phyloP scores from a whole-genome alignment of 169 alveolate genomes.

The Toxoplasma gondii region DNA sequence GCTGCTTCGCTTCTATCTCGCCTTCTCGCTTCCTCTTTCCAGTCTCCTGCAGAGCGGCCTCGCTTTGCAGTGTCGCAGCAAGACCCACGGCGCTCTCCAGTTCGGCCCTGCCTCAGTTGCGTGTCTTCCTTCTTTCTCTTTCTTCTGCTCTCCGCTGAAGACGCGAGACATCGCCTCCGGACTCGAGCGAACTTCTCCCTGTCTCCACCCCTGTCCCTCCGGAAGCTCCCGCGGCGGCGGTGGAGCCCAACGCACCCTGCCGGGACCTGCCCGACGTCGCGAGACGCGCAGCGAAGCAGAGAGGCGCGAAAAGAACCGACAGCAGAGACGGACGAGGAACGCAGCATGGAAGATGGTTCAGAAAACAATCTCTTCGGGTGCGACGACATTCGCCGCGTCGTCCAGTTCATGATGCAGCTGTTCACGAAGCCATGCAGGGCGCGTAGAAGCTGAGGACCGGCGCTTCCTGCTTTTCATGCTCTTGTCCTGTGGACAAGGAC shows the following conservation, averaged over 20 bases:
- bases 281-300: not conserved
- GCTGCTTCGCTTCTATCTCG: not conserved
- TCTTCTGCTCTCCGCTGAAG: not conserved
- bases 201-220: not conserved
- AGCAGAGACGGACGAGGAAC: not conserved
- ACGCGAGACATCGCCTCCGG: not conserved
- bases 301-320: not conserved
- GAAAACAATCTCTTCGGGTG: not conserved
- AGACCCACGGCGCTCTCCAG: not conserved
- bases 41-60: too few relatives aligned
- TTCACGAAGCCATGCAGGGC: not conserved
- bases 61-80: not conserved
- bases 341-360: not conserved
- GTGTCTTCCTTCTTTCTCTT: not conserved
- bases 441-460: too few relatives aligned
- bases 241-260: not conserved
- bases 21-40: not conserved
- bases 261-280: not conserved
- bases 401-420: not conserved
- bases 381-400: not conserved
- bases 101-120: not conserved
- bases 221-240: not conserved
- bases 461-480: too few relatives aligned
- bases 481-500: too few relatives aligned
- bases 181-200: not conserved